Conservation (phyloP, 371 early-diverging fungal species). For the Capillidium rhysosporum region DNA sequence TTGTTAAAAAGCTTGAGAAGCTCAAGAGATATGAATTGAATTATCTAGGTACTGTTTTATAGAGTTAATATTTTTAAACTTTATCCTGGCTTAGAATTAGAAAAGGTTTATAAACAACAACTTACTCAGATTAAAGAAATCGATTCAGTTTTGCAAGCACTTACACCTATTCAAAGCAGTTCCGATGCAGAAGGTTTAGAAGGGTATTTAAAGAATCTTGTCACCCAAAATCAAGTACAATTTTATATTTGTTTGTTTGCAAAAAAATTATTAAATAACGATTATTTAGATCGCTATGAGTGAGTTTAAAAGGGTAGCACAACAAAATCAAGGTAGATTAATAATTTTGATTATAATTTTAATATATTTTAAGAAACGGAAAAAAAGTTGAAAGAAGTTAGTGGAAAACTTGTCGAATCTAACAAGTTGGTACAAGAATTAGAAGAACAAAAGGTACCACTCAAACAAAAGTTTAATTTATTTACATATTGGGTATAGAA, state of each 20-base stretch:
- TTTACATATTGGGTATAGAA: background rate
- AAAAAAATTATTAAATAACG: background rate
- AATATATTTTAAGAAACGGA: background rate
- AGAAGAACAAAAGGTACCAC: background rate
- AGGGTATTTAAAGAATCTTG: conserved; percentile 1
- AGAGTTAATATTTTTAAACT: background rate
- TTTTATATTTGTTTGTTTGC: background rate
- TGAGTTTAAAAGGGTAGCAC: conserved; percentile 1
- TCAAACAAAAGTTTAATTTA: too few species aligned
- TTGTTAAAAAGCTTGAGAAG: conserved; percentile 3
- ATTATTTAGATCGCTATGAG: background rate
- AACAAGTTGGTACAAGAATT: background rate
- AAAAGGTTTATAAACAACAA: conserved; percentile 1
- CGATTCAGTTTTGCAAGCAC: conserved; percentile 1
- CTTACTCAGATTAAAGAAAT: background rate
- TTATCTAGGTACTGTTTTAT: conserved; percentile 2
- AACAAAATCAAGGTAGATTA: background rate
- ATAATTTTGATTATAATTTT: background rate
- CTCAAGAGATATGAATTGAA: conserved; percentile 4
- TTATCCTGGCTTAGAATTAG: background rate
- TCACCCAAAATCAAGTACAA: background rate
- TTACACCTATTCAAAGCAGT: conserved; percentile 2
- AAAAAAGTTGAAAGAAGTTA: background rate
- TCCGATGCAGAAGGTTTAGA: conserved; percentile 2
- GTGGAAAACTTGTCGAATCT: background rate